Conservation (phyloP, 805 yeast genomes). For the Kurtzmaniella fragi region DNA sequence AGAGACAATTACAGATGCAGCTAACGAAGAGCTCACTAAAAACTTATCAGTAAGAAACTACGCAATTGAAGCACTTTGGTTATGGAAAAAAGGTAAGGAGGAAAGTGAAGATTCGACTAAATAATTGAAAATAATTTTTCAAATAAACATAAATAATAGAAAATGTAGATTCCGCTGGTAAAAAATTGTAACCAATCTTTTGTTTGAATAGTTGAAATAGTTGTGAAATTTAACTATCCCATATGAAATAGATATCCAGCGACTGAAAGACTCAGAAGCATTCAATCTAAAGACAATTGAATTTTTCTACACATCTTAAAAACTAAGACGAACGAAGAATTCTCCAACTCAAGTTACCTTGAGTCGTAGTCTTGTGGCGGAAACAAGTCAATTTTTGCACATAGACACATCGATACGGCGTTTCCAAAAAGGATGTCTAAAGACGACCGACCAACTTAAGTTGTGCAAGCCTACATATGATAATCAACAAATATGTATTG, state of each 20-base stretch:
- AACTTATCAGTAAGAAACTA: constrained; percentile 75
- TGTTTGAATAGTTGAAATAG: too few species aligned
- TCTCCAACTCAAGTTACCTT: neutral
- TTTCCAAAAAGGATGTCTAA: constrained; percentile 21
- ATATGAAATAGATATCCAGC: too few species aligned
- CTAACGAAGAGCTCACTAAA: constrained; percentile 57
- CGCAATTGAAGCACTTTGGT: constrained; percentile 88
- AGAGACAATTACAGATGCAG: constrained; percentile 61
- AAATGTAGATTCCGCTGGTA: too few species aligned
- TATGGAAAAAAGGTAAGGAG: constrained; percentile 62
- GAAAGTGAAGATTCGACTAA: neutral
- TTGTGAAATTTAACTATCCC: too few species aligned
- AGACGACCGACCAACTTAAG: constrained; percentile 43
- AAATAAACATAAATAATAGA: too few species aligned
- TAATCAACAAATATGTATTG: too few species aligned
- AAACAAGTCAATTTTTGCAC: constrained; percentile 32
- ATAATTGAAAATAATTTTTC: too few species aligned
- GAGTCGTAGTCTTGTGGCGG: neutral
- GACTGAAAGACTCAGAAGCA: too few species aligned
- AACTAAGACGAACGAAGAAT: too few species aligned
- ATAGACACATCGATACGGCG: constrained; percentile 47
- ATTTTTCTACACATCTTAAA: too few species aligned
- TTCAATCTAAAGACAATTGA: too few species aligned
- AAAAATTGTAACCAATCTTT: too few species aligned
- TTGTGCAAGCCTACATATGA: constrained; percentile 20